A percentile compares a stretch with the other conserved stretches of the same genome.
Conservation (phyloP, 306 rosid genomes). For the Ormosia semicastrata region DNA sequence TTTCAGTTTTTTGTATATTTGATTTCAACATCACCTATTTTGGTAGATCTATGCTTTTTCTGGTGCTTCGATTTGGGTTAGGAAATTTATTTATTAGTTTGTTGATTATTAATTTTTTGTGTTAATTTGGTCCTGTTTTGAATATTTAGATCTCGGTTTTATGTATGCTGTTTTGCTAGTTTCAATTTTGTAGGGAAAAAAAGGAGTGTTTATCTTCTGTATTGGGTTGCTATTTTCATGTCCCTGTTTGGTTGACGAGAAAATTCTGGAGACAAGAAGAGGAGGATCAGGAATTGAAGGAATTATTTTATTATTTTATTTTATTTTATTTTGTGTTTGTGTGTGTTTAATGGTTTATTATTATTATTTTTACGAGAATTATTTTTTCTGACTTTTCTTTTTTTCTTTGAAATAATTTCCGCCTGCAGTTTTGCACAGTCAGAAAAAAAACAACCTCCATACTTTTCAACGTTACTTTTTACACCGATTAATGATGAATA, state of each 20-base stretch:
- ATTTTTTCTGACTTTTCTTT: background rate
- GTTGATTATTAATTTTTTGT: background rate
- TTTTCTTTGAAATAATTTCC: background rate
- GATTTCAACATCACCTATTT: background rate
- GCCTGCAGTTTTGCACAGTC: background rate
- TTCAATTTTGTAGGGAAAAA: background rate
- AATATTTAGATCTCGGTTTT: background rate
- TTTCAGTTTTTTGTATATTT: background rate
- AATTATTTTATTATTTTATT: background rate
- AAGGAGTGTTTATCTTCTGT: background rate
- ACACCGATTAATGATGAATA: no score
- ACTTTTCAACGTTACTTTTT: no score
- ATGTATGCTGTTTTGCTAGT: background rate
- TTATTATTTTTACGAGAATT: background rate
- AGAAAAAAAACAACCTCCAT: no score
- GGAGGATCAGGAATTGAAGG: background rate
- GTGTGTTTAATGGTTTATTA: background rate
- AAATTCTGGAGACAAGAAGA: background rate
- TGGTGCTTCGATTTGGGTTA: background rate
- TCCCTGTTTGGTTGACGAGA: background rate
- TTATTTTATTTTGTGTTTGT: no score
- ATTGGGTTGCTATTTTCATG: background rate
- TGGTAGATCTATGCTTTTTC: slow-evolving; percentile 18
- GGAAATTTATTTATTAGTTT: background rate
- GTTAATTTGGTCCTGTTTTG: background rate